Conservation (phyloP, 768 basidiomycete species). For the Termitomyces eurrhizus region DNA sequence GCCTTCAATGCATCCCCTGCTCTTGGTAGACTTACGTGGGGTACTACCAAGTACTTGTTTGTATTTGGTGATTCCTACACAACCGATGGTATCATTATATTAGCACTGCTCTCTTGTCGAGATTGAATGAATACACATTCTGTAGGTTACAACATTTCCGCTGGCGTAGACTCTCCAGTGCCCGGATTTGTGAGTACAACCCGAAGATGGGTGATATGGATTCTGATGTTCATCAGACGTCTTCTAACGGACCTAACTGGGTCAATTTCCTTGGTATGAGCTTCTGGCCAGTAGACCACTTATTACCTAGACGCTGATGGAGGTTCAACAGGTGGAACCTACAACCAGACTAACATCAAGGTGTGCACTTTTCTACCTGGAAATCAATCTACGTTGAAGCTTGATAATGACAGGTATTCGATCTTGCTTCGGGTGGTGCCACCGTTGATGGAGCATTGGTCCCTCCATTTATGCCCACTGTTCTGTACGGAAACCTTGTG, state of each 20-base stretch:
- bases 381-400: neutral
- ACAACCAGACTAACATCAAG: slow-evolving; percentile 52
- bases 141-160: slow-evolving; percentile 54
- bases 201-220: neutral
- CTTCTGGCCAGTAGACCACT: neutral
- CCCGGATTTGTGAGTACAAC: slow-evolving; percentile 45
- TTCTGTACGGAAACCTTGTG: too few relatives aligned
- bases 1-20: slow-evolving; percentile 3
- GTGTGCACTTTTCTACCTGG: slow-evolving; percentile 22
- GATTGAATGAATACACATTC: neutral
- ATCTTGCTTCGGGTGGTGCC: too few relatives aligned
- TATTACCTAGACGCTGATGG: neutral
- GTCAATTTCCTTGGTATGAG: slow-evolving; percentile 46
- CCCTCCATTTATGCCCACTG: too few relatives aligned
- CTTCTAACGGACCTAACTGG: slow-evolving; percentile 64
- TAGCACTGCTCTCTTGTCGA: neutral
- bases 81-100: slow-evolving; percentile 31
- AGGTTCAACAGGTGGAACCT: slow-evolving; percentile 37
- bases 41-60: slow-evolving; percentile 50
- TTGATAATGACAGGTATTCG: slow-evolving; percentile 24
- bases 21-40: slow-evolving; percentile 42
- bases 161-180: slow-evolving; percentile 46
- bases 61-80: slow-evolving; percentile 66
- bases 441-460: too few relatives aligned
- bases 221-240: slow-evolving; percentile 32